Base-by-base conservation (phyloP, 768 basidiomycete species). In the Mycena polygramma region DNA sequence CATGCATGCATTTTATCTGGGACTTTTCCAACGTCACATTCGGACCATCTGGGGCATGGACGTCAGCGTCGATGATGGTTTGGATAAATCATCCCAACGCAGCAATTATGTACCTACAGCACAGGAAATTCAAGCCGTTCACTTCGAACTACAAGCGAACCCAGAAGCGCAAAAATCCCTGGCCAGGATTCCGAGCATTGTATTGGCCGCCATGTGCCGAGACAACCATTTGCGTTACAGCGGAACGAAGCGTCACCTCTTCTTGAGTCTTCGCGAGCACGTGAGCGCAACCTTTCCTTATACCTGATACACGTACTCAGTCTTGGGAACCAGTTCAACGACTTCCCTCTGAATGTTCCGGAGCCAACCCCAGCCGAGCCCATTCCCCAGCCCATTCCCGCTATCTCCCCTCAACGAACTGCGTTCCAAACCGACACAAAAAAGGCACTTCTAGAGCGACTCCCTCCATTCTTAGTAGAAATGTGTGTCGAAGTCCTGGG, bases 1-100 rank as follows among this genome's bases (percentile, higher is more conserved):
- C 15, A 82, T 82, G 81, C 81, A 82, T 61, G 66, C 71, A 51
- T 60, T 78, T 8, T 73, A 73, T 22, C 72, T 80, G 11, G 74
- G 76, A 14, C 61, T 73, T 26, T 74, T 73, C 41, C 76, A 74
- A 49, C 48, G 60, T n/a, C 60, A 61, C 17, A 37, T 49, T 37
- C 60, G 60, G 46, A 51, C 46, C 4, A 73, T 81, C 45, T 73
- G 77, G 62, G 75, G 77, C 10, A 78, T 79, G 77, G 65, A 73
- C 60, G 70, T 73, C 24, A 53, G 61, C 5, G 55, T 71, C 22
- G 57, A 61, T 1, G 77, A 76, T 63, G 75, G 77, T 11, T 63
- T 73, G 43, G 77, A 74, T 36, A 69, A 57, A 59, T 30, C 63
- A 15, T 39, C 58, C 57, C 45, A 64, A 46, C 46, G 54, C 19